Conservation (phyloP, 2,329 filamentous ascomycete genomes). For the Claviceps quebecensis region DNA sequence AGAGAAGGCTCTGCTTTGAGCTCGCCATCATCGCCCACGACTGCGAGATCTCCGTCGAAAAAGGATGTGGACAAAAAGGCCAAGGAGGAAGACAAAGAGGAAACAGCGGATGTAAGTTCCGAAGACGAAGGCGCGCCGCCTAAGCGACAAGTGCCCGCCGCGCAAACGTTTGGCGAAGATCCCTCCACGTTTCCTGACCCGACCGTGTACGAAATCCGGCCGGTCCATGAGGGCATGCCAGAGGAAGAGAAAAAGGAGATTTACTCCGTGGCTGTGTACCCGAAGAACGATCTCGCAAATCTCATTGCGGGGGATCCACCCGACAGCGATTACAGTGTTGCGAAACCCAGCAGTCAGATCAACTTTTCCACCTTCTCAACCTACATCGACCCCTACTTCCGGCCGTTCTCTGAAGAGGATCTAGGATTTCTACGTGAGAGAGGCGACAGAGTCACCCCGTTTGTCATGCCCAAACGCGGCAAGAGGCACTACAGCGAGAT, state of each 20-base stretch:
- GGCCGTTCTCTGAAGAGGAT: constrained; percentile 83
- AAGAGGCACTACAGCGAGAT: constrained; percentile 77
- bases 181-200: constrained; percentile 84
- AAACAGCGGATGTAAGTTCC: constrained; percentile 35
- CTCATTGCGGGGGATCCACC: constrained; percentile 80
- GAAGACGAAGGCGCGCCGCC: constrained; percentile 48
- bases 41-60: constrained; percentile 33
- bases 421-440: constrained; percentile 83
- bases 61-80: constrained; percentile 47
- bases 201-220: constrained; percentile 83
- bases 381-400: constrained; percentile 83
- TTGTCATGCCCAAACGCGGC: constrained; percentile 73
- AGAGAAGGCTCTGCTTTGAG: constrained; percentile 39
- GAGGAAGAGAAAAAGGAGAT: constrained; percentile 79
- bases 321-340: constrained; percentile 88
- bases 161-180: constrained; percentile 84
- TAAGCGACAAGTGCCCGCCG: constrained; percentile 53
- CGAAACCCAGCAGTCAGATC: constrained; percentile 88
- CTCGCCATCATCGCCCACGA: constrained; percentile 45
- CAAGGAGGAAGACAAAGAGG: constrained; percentile 25
- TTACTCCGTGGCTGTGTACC: constrained; percentile 75
- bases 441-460: constrained; percentile 71
- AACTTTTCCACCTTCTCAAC: constrained; percentile 86
- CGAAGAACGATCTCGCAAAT: constrained; percentile 64
- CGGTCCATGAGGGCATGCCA: constrained; percentile 59